phyloP scores from a whole-genome alignment of 1,139 yeast genomes.

The Kodamaea ohmeri region DNA sequence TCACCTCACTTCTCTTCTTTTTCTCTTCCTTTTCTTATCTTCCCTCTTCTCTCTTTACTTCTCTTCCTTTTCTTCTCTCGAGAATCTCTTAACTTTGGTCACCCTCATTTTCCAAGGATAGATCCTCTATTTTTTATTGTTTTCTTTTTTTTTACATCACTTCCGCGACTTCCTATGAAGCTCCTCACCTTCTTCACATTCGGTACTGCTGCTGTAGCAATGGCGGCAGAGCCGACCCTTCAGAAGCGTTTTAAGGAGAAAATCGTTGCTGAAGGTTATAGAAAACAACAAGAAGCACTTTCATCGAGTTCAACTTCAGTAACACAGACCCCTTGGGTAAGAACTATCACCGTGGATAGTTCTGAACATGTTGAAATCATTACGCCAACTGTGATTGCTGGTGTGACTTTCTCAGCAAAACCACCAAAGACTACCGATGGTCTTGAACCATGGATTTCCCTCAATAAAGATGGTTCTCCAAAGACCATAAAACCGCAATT shows the following conservation, averaged over 20 bases:
- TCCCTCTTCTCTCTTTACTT: background rate
- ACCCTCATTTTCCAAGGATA: too few relatives aligned
- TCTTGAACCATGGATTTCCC: conserved; percentile 76
- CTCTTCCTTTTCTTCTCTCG: background rate
- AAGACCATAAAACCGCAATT: conserved; percentile 71
- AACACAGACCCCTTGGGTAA: conserved; percentile 62
- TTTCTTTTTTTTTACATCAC: background rate
- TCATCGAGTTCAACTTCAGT: conserved; percentile 15
- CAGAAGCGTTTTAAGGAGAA: conserved; percentile 38
- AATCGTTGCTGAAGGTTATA: conserved; percentile 41
- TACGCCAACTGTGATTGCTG: conserved; percentile 76
- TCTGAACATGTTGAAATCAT: conserved; percentile 59
- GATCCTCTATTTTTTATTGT: background rate
- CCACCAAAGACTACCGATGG: conserved; percentile 69
- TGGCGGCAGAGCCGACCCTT: conserved; percentile 8
- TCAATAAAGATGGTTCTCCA: conserved; percentile 77
- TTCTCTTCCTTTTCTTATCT: background rate
- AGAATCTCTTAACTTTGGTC: background rate
- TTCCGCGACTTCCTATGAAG: conserved; percentile 3
- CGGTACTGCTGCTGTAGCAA: background rate
- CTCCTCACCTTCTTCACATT: background rate
- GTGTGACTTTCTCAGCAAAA: conserved; percentile 74
- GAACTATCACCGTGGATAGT: conserved; percentile 52
- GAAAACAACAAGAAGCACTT: conserved; percentile 26
- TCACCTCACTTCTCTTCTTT: background rate